Conservation (phyloP, 2,329 filamentous ascomycete species). For the Emmonsiellopsis sp. region DNA sequence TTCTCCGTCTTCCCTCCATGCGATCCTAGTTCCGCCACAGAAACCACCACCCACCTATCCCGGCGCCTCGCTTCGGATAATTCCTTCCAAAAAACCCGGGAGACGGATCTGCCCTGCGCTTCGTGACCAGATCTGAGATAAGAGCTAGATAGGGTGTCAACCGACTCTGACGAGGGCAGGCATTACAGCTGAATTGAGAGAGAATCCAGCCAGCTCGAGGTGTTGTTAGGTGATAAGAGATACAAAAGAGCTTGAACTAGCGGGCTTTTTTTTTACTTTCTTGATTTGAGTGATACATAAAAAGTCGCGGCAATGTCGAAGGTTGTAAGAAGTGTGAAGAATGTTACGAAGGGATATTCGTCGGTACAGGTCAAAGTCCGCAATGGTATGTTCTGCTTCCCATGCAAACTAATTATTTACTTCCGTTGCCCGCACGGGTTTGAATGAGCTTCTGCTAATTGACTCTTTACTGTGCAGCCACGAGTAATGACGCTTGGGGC, state of each 20-base stretch:
- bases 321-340: constrained; percentile 95
- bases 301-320: constrained; percentile 62
- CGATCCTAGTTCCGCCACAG: no score
- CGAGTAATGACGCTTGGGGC: constrained; percentile 97
- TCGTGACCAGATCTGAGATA: no score
- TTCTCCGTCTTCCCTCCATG: no score
- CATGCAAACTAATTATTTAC: background rate
- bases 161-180: no score
- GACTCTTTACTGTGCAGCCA: constrained; percentile 49
- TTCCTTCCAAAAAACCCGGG: no score
- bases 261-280: background rate
- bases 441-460: background rate
- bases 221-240: background rate
- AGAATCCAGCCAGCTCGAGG: background rate
- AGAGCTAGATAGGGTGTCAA: no score
- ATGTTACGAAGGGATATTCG: constrained; percentile 98
- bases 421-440: background rate
- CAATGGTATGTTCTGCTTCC: constrained; percentile 59
- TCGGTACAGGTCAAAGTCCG: constrained; percentile 94
- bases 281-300: background rate
- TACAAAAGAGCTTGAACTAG: background rate
- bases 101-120: no score
- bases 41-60: no score
- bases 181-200: background rate
- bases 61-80: no score